These are phyloP conservation scores for Podaxis sp. DNA, from an alignment of 768 basidiomycete species.

Conservation along the genomic window DNA sequence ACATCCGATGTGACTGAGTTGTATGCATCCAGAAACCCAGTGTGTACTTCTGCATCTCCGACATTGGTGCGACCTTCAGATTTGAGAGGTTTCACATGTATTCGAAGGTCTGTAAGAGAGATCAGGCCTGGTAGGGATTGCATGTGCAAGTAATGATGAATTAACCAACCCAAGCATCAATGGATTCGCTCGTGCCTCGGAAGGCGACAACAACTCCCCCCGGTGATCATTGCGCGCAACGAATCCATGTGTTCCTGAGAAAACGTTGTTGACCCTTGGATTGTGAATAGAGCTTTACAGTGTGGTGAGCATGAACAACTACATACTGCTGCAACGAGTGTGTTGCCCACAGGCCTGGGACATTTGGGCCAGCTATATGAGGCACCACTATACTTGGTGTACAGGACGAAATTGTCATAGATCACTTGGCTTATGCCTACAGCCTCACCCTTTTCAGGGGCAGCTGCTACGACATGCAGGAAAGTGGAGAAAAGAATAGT, in stretches of 20 bases:
- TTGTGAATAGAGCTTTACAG: not conserved
- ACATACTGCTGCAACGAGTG: constrained; percentile 34
- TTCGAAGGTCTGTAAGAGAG: constrained; percentile 21
- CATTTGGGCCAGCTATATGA: constrained; percentile 19
- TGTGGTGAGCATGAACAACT: not conserved
- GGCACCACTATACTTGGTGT: constrained; percentile 16
- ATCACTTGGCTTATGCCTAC: constrained; percentile 29
- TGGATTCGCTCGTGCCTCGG: constrained; percentile 22
- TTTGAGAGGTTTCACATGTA: constrained; percentile 26
- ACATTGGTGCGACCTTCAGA: constrained; percentile 22
- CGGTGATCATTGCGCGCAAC: constrained; percentile 30
- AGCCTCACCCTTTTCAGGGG: constrained; percentile 17
- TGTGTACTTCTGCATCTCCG: constrained; percentile 22
- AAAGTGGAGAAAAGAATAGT: not conserved
- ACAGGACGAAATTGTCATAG: constrained; percentile 39
- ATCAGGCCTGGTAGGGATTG: not conserved
- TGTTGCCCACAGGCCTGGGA: constrained; percentile 42
- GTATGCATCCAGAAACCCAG: constrained; percentile 25
- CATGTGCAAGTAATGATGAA: not conserved
- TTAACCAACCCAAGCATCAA: constrained; percentile 4
- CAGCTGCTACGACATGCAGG: constrained; percentile 6
- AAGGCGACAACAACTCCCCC: constrained; percentile 36
- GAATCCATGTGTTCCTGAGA: constrained; percentile 27
- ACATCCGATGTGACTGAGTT: constrained; percentile 23
- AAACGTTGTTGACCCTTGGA: constrained; percentile 20